Conservation (phyloP, 129 eudicot genomes). For the Smallanthus sonchifolius region DNA sequence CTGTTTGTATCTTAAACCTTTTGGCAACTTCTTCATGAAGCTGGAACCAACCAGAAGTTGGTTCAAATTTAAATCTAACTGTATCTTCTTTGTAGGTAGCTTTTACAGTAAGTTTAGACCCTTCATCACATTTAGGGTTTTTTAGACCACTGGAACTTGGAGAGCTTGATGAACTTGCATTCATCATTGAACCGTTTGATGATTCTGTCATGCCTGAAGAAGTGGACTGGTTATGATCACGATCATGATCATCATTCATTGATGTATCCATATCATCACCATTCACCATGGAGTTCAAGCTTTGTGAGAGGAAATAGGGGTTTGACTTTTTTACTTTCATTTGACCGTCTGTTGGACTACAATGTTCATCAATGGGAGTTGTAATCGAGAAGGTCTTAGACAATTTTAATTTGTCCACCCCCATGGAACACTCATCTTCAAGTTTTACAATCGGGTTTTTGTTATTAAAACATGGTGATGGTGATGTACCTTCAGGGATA, state of each 20-base stretch:
- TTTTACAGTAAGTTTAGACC: constrained; percentile 56
- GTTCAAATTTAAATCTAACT: constrained; percentile 66
- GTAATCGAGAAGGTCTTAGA: constrained; percentile 20
- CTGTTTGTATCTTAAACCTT: constrained; percentile 66
- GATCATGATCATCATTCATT: constrained; percentile 36
- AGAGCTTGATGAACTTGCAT: constrained; percentile 67
- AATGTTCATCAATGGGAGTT: constrained; percentile 14
- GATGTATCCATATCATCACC: constrained; percentile 35
- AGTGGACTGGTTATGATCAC: constrained; percentile 40
- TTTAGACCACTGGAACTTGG: constrained; percentile 36
- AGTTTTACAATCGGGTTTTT: constrained; percentile 37
- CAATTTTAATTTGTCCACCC: constrained; percentile 23
- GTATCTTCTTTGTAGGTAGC: constrained; percentile 74
- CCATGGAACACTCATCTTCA: constrained; percentile 37
- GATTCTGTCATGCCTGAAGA: constrained; percentile 72
- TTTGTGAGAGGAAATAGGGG: constrained; percentile 23
- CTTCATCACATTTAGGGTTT: constrained; percentile 39
- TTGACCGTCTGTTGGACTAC: constrained; percentile 22
- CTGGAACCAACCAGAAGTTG: constrained; percentile 60
- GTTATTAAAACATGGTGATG: constrained; percentile 23
- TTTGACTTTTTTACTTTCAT: constrained; percentile 29
- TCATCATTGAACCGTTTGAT: constrained; percentile 59
- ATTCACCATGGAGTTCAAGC: constrained; percentile 35
- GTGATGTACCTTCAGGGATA: constrained; percentile 30
- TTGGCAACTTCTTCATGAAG: constrained; percentile 79